Evolutionary conservation across 2,329 filamentous ascomycete species (phyloP).

Genomic region (Rugonectria rugulosa): DNA sequence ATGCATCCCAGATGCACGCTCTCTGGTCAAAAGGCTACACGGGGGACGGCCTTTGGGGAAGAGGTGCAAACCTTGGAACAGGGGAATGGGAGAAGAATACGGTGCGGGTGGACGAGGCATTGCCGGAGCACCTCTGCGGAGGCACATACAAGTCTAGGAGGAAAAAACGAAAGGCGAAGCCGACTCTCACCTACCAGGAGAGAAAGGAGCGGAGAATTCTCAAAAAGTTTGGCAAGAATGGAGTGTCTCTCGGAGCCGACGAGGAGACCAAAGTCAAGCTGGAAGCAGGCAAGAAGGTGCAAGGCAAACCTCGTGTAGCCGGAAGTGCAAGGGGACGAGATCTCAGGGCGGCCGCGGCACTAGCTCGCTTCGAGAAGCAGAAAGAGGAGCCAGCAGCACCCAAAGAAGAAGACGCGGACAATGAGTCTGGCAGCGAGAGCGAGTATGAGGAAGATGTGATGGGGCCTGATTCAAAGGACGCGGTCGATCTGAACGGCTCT

Average conservation of each 20-base stretch:
- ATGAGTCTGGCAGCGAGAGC: conserved; percentile 55
- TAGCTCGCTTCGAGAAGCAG: conserved; percentile 73
- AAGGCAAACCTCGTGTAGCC: conserved; percentile 76
- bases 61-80: conserved; percentile 68
- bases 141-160: conserved; percentile 74
- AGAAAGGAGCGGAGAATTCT: conserved; percentile 74
- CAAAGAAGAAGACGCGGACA: conserved; percentile 44
- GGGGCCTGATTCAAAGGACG: conserved; percentile 57
- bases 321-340: conserved; percentile 78
- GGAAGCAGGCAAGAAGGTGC: conserved; percentile 69
- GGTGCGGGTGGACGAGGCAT: conserved; percentile 59
- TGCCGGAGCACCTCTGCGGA: conserved; percentile 80
- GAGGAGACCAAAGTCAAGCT: conserved; percentile 69
- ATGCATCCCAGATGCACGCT: conserved; percentile 72
- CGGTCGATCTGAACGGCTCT: conserved; percentile 70
- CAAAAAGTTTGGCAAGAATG: conserved; percentile 79
- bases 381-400: conserved; percentile 53
- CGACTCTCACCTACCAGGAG: conserved; percentile 71
- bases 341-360: conserved; percentile 76
- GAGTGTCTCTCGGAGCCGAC: conserved; percentile 73
- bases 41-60: conserved; percentile 85
- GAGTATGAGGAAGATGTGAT: conserved; percentile 56
- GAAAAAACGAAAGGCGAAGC: conserved; percentile 62
- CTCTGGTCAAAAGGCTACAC: conserved; percentile 77
- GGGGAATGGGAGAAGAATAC: conserved; percentile 66